Evolutionary conservation across 2,329 filamentous ascomycete genomes (phyloP), one percentile per base, ranked within the genome.

Genomic region (Sporothrix inflata): DNA sequence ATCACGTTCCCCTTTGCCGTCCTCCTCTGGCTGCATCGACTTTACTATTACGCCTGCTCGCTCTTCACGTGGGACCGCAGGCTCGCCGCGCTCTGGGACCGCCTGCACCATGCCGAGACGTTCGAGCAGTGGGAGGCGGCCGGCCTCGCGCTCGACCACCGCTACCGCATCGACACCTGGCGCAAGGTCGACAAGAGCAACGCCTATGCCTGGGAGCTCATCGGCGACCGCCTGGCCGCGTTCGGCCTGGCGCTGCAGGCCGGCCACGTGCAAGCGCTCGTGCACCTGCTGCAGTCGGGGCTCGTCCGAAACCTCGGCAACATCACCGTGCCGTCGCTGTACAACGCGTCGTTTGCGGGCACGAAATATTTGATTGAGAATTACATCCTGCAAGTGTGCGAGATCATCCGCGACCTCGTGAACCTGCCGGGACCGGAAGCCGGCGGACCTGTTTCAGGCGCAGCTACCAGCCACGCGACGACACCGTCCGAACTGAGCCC

Each of bases 361-460:
- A 97, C 94, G 0, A 98, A 98, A 80, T 88, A 92, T 70, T 83
- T 97, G 65, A 97, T 98, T 74, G 94, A 97, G 78, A 92, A 97
- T 80, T 98, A 98, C 78, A 91, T 97, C 74, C 90, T 91, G 0
- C 90, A 95, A 78, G 91, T 97, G 47, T 92, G 92, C n/a, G 88
- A 92, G 73, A 91, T 93, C 1, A 89, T 97, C 70, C 88, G 92
- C 74, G 91, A 94, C 78, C 90, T 98, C 49, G 90, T 90, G 38
- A 83, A 80, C 24, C 85, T 93, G 69, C 89, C 91, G 24, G 91
- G 88, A 6, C 38, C 65, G 3, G 61, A 38, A 2, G 51, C 68
- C 40, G 60, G 60, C 60, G 60, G 34, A 40, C 60, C 60, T 8
- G 21, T 51, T 1, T 9, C 55, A 5, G 51, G 34, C 4, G 11